Conservation (phyloP, 2,329 filamentous ascomycete genomes). For the Fusarium chuoi region DNA sequence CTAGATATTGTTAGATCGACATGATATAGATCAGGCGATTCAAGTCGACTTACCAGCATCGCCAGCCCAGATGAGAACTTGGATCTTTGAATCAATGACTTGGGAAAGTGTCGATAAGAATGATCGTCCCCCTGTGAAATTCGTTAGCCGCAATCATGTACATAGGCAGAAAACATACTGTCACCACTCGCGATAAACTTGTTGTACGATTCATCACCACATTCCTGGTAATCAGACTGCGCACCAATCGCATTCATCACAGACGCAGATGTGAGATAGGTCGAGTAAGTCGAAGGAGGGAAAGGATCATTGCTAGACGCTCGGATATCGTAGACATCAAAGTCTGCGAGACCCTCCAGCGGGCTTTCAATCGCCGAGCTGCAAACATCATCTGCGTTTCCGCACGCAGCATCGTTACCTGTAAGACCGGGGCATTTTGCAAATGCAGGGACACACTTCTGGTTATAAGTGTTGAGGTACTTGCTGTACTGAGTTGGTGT, state of each 20-base stretch:
- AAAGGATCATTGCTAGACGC: constrained; percentile 28
- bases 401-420: constrained; percentile 41
- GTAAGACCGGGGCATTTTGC: constrained; percentile 33
- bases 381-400: constrained; percentile 41
- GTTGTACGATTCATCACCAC: constrained; percentile 18
- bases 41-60: constrained; percentile 62
- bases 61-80: constrained; percentile 64
- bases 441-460: constrained; percentile 38
- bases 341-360: constrained; percentile 42
- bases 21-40: too few relatives aligned
- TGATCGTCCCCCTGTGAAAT: constrained; percentile 51
- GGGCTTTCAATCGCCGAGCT: constrained; percentile 20
- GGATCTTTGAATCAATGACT: constrained; percentile 59
- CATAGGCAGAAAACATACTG: constrained; percentile 7
- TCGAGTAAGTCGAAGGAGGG: constrained; percentile 30
- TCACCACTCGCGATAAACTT: constrained; percentile 37
- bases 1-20: constrained; percentile 41
- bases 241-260: constrained; percentile 38
- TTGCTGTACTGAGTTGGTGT: constrained; percentile 19
- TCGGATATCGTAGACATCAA: constrained; percentile 60
- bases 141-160: fast-evolving
- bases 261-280: constrained; percentile 24
- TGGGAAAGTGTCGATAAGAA: constrained; percentile 55
- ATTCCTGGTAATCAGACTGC: constrained; percentile 32
- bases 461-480: constrained; percentile 45